These are phyloP conservation scores for Moesziomyces sp. DNA, from an alignment of 1,284 basidiomycete genomes.

Conservation along the genomic window DNA sequence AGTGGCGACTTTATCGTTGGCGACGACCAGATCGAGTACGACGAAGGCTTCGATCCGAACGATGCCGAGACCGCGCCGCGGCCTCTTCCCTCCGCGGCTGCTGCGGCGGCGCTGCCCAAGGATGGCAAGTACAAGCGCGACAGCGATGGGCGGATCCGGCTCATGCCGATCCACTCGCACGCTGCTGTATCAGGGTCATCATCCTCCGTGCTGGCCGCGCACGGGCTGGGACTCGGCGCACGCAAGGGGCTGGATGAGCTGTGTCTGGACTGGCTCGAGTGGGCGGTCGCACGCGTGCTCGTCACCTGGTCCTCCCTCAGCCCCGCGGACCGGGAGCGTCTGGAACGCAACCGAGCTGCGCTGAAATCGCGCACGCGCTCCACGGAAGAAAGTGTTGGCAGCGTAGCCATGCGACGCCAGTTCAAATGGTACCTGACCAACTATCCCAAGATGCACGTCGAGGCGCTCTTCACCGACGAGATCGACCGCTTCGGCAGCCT, in stretches of 20 bases:
- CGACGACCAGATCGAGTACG: conserved; percentile 42
- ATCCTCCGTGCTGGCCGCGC: conserved; percentile 12
- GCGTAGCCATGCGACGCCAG: conserved; percentile 39
- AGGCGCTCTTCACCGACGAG: conserved; percentile 34
- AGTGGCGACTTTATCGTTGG: conserved; percentile 35
- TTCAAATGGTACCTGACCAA: conserved; percentile 50
- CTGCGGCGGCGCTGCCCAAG: background rate
- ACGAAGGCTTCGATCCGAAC: conserved; percentile 17
- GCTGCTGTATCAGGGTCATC: background rate
- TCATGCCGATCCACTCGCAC: conserved; percentile 16
- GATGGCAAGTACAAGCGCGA: conserved; percentile 8
- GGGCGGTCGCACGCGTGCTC: conserved; percentile 36
- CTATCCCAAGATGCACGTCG: conserved; percentile 34
- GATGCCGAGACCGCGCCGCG: background rate
- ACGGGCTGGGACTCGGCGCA: conserved; percentile 14
- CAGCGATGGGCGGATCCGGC: conserved; percentile 14
- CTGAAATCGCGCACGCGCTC: conserved; percentile 22
- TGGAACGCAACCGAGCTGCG: conserved; percentile 29
- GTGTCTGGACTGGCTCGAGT: conserved; percentile 47
- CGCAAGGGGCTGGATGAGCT: conserved; percentile 34
- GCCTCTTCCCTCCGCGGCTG: background rate
- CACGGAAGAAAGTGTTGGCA: conserved; percentile 35
- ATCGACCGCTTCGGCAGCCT: conserved; percentile 23
- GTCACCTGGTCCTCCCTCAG: conserved; percentile 31
- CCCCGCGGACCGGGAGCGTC: conserved; percentile 17